Evolutionary conservation across 1,284 basidiomycete genomes (phyloP), one percentile per base, ranked within the genome.

Genomic region (Athelia sp.): DNA sequence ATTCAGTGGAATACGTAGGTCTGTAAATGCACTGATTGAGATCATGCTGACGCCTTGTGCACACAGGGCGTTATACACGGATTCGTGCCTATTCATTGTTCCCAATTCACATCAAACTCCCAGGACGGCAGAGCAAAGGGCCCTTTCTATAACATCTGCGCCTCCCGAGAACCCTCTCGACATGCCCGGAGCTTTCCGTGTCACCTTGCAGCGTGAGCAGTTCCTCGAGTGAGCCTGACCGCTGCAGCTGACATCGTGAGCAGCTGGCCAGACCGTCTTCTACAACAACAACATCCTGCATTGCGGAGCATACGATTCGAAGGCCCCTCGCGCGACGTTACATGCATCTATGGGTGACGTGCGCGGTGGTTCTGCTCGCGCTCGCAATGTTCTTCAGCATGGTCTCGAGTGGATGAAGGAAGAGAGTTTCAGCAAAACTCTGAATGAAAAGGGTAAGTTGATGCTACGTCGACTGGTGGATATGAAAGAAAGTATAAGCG

Each of bases 1-100:
- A 76, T 91, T 3, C 89, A 93, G 69, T 93, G 89, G 88, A 92
- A 92, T 60, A 83, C 86, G 75, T 87, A 67, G 49, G 79, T 67
- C 17, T 21, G 29, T 31, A 19, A 21, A 2, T n/a, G 22, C 44
- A 19, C 42, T 15, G 15, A 9, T 8, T n/a, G 13, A 38, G 24
- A 34, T 46, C 26, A 29, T 35, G 15, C 23, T 23, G n/a, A n/a
- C n/a, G n/a, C 17, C 24, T 17, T n/a, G 17, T n/a, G 18, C 24
- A 13, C 1, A 11, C 56, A 87, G 84, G 0, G 87, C 87, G 0
- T 70, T 93, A 18, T 87, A 87, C 57, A 73, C 79, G 49, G 90
- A 92, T 58, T 72, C 75, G 0, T 92, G 87, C 62, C 76, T 93
- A 0, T 88, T 77, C 58, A 71, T 91, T 48, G 85, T 92, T 9